Conservation (phyloP, 1,139 yeast genomes). For the Debaryomyces coudertii region DNA sequence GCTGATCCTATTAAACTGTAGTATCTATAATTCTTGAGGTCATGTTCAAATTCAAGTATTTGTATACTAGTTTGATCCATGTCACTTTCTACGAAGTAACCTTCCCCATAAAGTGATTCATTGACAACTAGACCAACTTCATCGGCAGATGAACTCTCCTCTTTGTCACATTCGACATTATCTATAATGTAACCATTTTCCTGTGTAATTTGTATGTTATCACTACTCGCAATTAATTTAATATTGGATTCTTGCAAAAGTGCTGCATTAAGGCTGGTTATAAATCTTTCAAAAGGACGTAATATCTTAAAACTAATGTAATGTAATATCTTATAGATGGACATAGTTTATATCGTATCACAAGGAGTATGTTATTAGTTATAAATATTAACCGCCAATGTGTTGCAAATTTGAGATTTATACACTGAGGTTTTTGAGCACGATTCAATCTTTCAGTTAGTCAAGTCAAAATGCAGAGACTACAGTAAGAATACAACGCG, state of each 20-base stretch:
- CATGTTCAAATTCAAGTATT: not conserved
- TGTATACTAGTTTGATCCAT: too few relatives aligned
- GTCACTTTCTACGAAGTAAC: not conserved
- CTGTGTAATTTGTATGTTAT: not conserved
- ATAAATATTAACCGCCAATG: constrained; percentile 5
- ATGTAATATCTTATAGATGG: not conserved
- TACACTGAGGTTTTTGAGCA: not conserved
- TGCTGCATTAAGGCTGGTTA: constrained; percentile 1
- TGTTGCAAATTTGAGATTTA: constrained; percentile 5
- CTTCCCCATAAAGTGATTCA: too few relatives aligned
- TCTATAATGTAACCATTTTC: not conserved
- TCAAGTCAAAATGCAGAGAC: not conserved
- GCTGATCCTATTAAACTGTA: not conserved
- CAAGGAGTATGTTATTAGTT: not conserved
- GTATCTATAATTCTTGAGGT: not conserved
- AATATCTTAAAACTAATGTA: not conserved
- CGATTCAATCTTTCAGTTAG: not conserved
- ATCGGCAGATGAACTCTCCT: too few relatives aligned
- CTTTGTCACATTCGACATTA: not conserved
- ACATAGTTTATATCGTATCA: not conserved
- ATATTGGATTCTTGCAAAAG: constrained; percentile 4
- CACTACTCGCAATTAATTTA: constrained; percentile 1
- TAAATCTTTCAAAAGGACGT: not conserved
- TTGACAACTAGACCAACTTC: too few relatives aligned
- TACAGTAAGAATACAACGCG: not conserved